A percentile compares a stretch with the other conserved stretches of the same genome.
Conservation (phyloP, 2,329 filamentous ascomycete species). For the Colletotrichum ledebouriae region DNA sequence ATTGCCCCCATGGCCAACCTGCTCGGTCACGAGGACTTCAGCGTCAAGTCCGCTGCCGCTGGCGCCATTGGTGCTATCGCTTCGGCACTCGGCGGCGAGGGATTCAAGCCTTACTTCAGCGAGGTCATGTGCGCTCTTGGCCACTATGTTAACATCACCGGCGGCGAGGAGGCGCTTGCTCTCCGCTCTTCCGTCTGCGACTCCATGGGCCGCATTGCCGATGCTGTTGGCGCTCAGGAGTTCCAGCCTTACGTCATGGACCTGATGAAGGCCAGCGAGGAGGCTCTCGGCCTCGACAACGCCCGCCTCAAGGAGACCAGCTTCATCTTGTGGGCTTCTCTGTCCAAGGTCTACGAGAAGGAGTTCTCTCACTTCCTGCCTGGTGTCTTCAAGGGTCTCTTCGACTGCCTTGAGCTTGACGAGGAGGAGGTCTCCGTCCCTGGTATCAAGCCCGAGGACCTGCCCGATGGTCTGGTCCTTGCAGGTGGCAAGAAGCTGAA, state of each 20-base stretch:
- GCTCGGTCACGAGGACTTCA: constrained; percentile 86
- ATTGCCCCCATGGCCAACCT: constrained; percentile 88
- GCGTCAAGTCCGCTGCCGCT: constrained; percentile 90
- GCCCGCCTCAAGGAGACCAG: constrained; percentile 94
- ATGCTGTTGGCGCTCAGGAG: constrained; percentile 84
- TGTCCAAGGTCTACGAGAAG: constrained; percentile 93
- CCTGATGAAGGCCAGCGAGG: constrained; percentile 92
- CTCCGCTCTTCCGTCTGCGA: constrained; percentile 92
- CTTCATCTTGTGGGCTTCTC: constrained; percentile 95
- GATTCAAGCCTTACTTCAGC: constrained; percentile 92
- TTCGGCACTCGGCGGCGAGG: constrained; percentile 82
- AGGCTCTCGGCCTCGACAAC: constrained; percentile 89
- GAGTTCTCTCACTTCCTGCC: constrained; percentile 83
- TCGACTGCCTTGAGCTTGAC: constrained; percentile 87
- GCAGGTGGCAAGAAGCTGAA: constrained; percentile 89
- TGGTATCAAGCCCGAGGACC: constrained; percentile 67
- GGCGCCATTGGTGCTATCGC: constrained; percentile 93
- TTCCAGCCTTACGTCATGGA: constrained; percentile 94
- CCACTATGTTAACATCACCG: constrained; percentile 86
- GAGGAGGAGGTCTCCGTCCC: constrained; percentile 89
- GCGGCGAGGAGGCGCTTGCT: constrained; percentile 89
- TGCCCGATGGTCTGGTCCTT: constrained; percentile 76
- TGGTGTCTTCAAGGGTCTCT: constrained; percentile 83
- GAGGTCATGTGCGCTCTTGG: constrained; percentile 91
- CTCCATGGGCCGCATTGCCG: constrained; percentile 91